Evolutionary conservation across 768 basidiomycete genomes (phyloP), one percentile per base, ranked within the genome.

Genomic region (Leccinellum rugosiceps): DNA sequence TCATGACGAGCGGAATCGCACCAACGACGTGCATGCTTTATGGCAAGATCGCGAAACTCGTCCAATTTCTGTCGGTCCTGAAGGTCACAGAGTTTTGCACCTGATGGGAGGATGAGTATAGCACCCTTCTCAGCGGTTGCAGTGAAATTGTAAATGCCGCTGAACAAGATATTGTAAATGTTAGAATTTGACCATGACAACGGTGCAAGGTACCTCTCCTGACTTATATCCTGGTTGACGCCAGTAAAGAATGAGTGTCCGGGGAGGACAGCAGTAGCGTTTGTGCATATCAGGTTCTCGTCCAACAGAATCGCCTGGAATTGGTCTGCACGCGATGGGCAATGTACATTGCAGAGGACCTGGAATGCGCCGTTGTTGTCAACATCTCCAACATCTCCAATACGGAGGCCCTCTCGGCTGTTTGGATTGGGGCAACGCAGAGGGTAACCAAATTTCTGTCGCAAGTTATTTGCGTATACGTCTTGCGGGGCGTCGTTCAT

Each of bases 301-400:
- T 10, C 19, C 11, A 21, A n/a, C 17, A 3, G 9, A 43, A 43
- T 43, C 9, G 9, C n/a, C 19, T 19, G 4, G 5, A 43, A 43
- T 43, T 11, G 10, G 19, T 43, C 34, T 19, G 10, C 4, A 1
- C 4, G n/a, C 10, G 41, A 19, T 19, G 30, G 19, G 50, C 11
- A 56, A 14, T 1, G 5, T 6, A 74, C 68, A 30, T 74, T 74
- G 63, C 74, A 75, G 0, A 74, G 63, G 56, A 69, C 69, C 30
- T 64, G 58, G 43, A 76, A 63, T 26, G 15, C 41, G 19, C 74
- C 75, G 58, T 41, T 1, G 26, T 60, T 53, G 4, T 66, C 65
- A 14, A 76, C 49, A 30, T 71, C 58, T 10, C 72, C 72, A 7
- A 76, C 69, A 56, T 76, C 75, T 1, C 74, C 74, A 17, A 76